These are phyloP conservation scores for Fusarium proliferatum DNA, from an alignment of 2,329 filamentous ascomycete species.

Conservation along the genomic window DNA sequence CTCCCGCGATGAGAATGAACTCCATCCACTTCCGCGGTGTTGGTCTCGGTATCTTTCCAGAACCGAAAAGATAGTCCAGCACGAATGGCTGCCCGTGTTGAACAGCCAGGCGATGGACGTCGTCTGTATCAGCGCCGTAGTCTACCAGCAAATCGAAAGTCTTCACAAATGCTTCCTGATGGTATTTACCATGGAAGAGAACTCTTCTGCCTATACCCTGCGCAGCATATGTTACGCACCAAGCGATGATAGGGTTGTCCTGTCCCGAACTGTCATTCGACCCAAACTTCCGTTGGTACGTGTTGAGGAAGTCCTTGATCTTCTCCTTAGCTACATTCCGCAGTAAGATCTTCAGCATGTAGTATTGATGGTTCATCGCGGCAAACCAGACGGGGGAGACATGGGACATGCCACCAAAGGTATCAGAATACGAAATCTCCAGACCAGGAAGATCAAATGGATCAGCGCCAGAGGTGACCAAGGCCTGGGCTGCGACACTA, in stretches of 20 bases:
- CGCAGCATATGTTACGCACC: neutral
- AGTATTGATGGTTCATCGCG: neutral
- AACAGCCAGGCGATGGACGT: neutral
- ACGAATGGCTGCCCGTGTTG: neutral
- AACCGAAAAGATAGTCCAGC: neutral
- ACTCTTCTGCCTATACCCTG: neutral
- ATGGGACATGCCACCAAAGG: neutral
- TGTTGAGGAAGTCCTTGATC: accelerated
- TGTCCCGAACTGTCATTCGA: neutral
- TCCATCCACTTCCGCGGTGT: neutral
- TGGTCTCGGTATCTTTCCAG: neutral
- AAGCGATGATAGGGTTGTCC: neutral
- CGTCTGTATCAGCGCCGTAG: neutral
- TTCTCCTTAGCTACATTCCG: accelerated
- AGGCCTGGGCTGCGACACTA: accelerated
- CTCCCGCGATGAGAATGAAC: neutral
- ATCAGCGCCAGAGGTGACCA: neutral
- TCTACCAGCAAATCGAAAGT: neutral
- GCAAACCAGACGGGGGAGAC: neutral
- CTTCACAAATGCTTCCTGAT: neutral
- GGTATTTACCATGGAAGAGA: accelerated
- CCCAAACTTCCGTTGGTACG: neutral
- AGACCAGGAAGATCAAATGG: neutral
- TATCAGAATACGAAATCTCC: neutral
- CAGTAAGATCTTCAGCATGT: accelerated